Base-by-base conservation (phyloP, 768 basidiomycete genomes). In the Suillus placidus region DNA sequence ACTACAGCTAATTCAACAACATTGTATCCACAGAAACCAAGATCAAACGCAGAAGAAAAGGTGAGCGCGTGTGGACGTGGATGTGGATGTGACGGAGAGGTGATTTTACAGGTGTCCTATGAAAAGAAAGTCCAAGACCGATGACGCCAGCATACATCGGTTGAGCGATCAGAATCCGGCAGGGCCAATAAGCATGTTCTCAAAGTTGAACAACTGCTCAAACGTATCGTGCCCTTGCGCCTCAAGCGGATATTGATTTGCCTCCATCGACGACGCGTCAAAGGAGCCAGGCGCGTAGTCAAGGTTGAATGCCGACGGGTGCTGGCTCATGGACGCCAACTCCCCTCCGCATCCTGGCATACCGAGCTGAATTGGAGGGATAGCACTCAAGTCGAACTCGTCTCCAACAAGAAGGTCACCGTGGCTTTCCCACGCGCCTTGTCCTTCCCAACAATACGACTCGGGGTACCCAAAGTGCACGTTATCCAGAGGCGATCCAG, bases 371-470 rank as follows among this genome's bases (percentile, higher is more conserved):
- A 90, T 83, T 0, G 88, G 84, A 2, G 88, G 89, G 68, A 91
- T 91, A 30, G 87, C 78, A 69, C 71, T 77, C 68, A 91, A 75
- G 71, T 90, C 89, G 72, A 90, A 91, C 76, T 91, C 89, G 73
- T 88, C 87, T 63, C 81, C 83, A 45, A 78, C 78, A 54, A 90
- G 77, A 63, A 79, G 68, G 58, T 77, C 74, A 69, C 68, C 30
- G 70, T 81, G 66, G 73, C 71, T 72, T 8, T 72, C 74, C 80
- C 81, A 81, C 62, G 77, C 64, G 35, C 71, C 62, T 37, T 71
- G 68, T 6, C 72, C 63, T 4, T 73, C 74, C 77, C 79, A 81
- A 58, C 76, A 69, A 66, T 74, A 80, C 14, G 37, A 38, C 1
- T 71, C 60, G 38, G 72, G 58, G 51, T 78, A 79, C 18, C 70